Percentiles rank a stretch among this genome's conserved stretches.
Evolutionary conservation across 2,329 filamentous ascomycete genomes (phyloP).

Genomic region (Trichoderma aggressivum): DNA sequence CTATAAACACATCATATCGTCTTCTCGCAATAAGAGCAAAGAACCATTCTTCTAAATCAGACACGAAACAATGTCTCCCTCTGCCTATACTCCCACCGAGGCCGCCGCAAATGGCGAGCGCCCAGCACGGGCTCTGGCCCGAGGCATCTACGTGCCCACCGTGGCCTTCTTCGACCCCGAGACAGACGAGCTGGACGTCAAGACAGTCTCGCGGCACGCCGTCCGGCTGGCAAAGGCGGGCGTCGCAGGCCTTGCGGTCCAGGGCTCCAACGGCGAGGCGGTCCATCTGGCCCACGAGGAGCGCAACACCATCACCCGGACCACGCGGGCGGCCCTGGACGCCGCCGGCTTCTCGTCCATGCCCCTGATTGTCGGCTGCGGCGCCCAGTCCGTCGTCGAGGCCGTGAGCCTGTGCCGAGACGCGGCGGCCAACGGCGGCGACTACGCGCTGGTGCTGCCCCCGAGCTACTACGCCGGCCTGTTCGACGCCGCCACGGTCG

Average conservation of each 20-base stretch:
- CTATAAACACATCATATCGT: background rate
- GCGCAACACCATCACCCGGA: constrained; percentile 63
- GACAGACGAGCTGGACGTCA: constrained; percentile 64
- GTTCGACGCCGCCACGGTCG: constrained; percentile 57
- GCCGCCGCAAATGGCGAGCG: constrained; percentile 20
- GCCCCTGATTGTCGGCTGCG: constrained; percentile 74
- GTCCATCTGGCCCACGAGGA: constrained; percentile 72
- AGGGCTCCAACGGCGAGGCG: constrained; percentile 80
- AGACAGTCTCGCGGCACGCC: constrained; percentile 57
- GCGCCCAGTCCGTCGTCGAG: constrained; percentile 69
- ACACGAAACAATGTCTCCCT: constrained; percentile 14
- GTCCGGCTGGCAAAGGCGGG: constrained; percentile 71
- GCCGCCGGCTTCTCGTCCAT: constrained; percentile 59
- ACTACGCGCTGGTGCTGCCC: constrained; percentile 72
- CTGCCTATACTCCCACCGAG: constrained; percentile 6
- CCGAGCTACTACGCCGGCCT: constrained; percentile 72
- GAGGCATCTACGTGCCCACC: constrained; percentile 69
- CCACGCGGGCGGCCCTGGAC: constrained; percentile 68
- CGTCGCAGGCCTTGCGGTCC: constrained; percentile 70
- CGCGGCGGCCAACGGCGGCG: constrained; percentile 65
- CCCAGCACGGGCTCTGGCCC: constrained; percentile 37
- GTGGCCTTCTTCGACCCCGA: constrained; percentile 67
- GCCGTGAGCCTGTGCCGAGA: constrained; percentile 67
- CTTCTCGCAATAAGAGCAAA: background rate
- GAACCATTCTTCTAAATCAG: background rate